Evolutionary conservation across 208 protist genomes (phyloP).

Genomic region (Acanthamoeba castellanii): DNA sequence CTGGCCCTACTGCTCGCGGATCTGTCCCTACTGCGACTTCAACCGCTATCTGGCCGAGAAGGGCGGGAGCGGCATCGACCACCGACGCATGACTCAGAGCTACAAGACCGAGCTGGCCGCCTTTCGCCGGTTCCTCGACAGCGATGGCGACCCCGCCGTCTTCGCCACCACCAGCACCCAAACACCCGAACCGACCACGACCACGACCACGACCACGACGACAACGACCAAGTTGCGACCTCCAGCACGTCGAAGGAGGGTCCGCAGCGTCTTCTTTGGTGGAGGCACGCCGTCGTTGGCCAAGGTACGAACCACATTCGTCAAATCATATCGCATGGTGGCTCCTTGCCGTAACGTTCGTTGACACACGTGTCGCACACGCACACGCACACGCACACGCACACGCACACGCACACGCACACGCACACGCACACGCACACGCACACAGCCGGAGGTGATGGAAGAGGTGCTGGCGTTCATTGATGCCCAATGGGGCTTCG

Average conservation of each 20-base stretch:
- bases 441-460: conserved; percentile 44
- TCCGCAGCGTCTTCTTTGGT: conserved; percentile 80
- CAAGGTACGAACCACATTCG: neutral
- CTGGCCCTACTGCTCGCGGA: conserved; percentile 80
- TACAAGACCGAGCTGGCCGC: conserved; percentile 19
- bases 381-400: neutral
- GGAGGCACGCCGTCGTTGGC: conserved; percentile 82
- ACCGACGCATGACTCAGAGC: conserved; percentile 65
- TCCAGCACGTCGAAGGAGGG: neutral
- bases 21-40: conserved; percentile 83
- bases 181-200: neutral
- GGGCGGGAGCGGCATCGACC: conserved; percentile 72
- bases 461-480: conserved; percentile 42
- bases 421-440: neutral
- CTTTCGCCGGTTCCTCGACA: neutral
- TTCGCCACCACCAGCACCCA: neutral
- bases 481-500: neutral
- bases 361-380: neutral
- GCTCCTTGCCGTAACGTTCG: neutral
- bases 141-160: neutral
- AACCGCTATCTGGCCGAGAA: conserved; percentile 77
- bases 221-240: too few relatives aligned
- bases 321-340: neutral
- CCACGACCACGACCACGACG: neutral
- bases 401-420: neutral